Base-by-base conservation (phyloP, 129 eudicot species). In the Pulicaria dysenterica region DNA sequence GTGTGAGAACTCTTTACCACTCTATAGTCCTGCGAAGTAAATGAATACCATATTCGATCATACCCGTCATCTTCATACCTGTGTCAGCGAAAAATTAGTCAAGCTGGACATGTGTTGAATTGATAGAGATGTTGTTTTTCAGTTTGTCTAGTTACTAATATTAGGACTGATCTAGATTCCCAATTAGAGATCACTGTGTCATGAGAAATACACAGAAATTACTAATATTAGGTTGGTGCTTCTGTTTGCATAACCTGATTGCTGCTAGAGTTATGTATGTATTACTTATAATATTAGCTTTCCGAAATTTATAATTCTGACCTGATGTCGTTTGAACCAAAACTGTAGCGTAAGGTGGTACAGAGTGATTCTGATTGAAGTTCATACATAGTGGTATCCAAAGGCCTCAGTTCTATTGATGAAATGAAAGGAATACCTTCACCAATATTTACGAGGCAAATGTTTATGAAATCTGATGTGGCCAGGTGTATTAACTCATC, bases 51-150 rank as follows among this genome's bases (percentile, higher is more conserved):
- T 13, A 69, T 19, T 12, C 87, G 87, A 69, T 83, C 87, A 69
- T 78, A 83, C 4, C 19, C 46, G 47, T 83, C 87, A 56, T 83
- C 79, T 16, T 69, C 17, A 70, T 68, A 83, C 83, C 87, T 83
- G 50, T 13, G 54, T 16, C 40, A 70, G 36, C 45, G 2, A 41
- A 19, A 24, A 42, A 15, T n/a, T n/a, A n/a, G n/a, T n/a, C n/a
- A n/a, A n/a, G n/a, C n/a, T n/a, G n/a, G n/a, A n/a, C n/a, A n/a
- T n/a, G n/a, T n/a, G n/a, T n/a, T n/a, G n/a, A n/a, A n/a, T n/a
- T n/a, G n/a, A n/a, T n/a, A n/a, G n/a, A n/a, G n/a, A n/a, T n/a
- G n/a, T n/a, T n/a, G n/a, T n/a, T n/a, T n/a, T n/a, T n/a, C n/a
- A n/a, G n/a, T n/a, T n/a, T n/a, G n/a, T n/a, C n/a, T n/a, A n/a